phyloP scores from a whole-genome alignment of 352 stramenopile genomes.

The Phytophthora chlamydospora region DNA sequence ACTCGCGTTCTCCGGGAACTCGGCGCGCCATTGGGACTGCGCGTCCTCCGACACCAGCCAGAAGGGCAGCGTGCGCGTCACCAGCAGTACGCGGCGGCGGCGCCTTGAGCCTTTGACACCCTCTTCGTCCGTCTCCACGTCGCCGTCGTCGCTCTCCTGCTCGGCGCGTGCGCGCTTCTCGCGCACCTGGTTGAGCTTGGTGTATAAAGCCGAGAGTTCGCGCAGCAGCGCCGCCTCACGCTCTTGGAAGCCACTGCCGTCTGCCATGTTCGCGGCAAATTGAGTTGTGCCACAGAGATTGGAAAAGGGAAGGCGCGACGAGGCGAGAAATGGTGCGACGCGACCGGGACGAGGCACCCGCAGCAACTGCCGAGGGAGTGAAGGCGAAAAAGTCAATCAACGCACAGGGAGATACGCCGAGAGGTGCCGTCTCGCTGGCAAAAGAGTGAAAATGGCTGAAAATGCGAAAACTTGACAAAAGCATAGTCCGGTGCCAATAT shows the following conservation, averaged over 20 bases:
- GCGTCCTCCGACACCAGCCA: constrained; percentile 79
- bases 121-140: constrained; percentile 36
- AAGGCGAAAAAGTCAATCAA: too few species aligned
- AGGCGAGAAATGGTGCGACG: background rate
- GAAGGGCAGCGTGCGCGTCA: constrained; percentile 81
- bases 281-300: constrained; percentile 1
- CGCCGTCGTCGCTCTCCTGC: constrained; percentile 46
- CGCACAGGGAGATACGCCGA: too few species aligned
- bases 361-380: background rate
- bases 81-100: constrained; percentile 68
- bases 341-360: constrained; percentile 28
- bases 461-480: too few species aligned
- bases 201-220: constrained; percentile 79
- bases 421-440: too few species aligned
- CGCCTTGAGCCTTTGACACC: constrained; percentile 40
- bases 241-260: constrained; percentile 60
- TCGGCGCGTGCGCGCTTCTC: constrained; percentile 80
- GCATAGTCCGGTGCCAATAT: background rate
- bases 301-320: constrained; percentile 30
- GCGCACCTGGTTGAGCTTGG: constrained; percentile 83
- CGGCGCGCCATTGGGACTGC: constrained; percentile 82
- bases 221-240: constrained; percentile 68
- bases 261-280: constrained; percentile 14
- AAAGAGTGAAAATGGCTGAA: too few species aligned
- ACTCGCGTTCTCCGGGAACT: constrained; percentile 76